Conservation (phyloP, 2,329 filamentous ascomycete species). For the Phaeosphaeriaceae sp. region DNA sequence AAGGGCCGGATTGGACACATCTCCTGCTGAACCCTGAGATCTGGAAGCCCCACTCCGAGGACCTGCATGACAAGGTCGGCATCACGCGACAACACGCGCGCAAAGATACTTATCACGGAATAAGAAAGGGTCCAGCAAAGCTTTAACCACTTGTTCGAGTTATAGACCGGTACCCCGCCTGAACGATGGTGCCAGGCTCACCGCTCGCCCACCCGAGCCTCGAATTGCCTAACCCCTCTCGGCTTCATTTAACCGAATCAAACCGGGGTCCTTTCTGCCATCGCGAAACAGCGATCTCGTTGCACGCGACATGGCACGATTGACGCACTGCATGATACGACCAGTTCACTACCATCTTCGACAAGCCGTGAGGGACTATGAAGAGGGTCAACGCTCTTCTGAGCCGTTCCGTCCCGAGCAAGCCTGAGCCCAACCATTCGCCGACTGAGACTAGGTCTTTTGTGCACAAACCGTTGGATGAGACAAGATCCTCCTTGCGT, state of each 20-base stretch:
- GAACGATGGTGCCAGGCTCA: background rate
- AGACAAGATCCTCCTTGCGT: constrained; percentile 5
- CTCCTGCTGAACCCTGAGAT: background rate
- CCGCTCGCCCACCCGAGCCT: background rate
- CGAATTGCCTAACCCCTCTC: background rate
- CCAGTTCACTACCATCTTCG: background rate
- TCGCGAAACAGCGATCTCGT: background rate
- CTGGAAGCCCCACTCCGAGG: background rate
- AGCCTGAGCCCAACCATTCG: background rate
- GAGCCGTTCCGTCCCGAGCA: constrained; percentile 3
- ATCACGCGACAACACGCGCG: background rate
- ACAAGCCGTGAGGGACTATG: constrained; percentile 2
- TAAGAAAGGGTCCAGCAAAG: background rate
- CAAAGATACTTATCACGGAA: background rate
- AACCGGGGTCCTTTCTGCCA: constrained; percentile 1
- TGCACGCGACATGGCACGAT: background rate
- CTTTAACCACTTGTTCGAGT: background rate
- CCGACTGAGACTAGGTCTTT: constrained; percentile 3
- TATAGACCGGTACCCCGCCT: background rate
- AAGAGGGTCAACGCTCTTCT: constrained; percentile 8
- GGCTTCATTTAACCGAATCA: constrained; percentile 4
- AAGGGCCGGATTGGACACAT: background rate
- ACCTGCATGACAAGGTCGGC: background rate
- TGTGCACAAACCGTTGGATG: constrained; percentile 7
- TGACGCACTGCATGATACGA: background rate